Evolutionary conservation across 2,329 filamentous ascomycete species (phyloP), one percentile per base, ranked within the genome.

Genomic region (Aspergillus pseudoviridinutans): DNA sequence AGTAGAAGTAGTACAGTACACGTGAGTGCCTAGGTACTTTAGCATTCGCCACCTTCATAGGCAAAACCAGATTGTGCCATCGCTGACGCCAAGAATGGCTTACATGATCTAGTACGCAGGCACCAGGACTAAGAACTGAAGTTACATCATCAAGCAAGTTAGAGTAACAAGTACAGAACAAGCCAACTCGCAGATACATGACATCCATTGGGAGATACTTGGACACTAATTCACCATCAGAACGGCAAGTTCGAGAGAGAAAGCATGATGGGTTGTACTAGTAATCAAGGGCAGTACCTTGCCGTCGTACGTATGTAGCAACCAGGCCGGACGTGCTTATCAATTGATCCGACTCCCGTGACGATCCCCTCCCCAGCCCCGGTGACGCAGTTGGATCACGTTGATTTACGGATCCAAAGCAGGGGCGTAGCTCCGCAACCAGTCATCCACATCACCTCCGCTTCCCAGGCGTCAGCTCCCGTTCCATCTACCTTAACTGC

Each of bases 391-490:
- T 55, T 47, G 47, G 44, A 47, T 24, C 32, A 53, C 20, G 53
- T 25, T 64, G 62, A 66, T 64, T 67, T 58, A 62, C 63, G 51
- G 56, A 22, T 35, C 55, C 50, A 46, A 41, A 54, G 47, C 50
- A 54, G 25, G 49, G 51, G 46, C 49, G 60, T 63, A 61, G 58
- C 62, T 66, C 63, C 61, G 63, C 65, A 67, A 66, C 64, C 60
- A 62, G 58, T 63, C 57, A 61, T 54, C 56, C 55, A 53, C 62
- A 63, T 64, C 58, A 64, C 62, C 50, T 56, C 56, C 53, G 44
- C 3, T 35, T 61, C 58, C 60, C 66, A 58, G 62, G 65, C 61
- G 65, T 67, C 66, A 63, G 65, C 61, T 67, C 66, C 61, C 64
- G 57, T 64, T 62, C 63, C 35, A 46, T 41, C 55, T 56, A 38